A percentile compares a stretch with the other conserved stretches of the same genome.
These are phyloP conservation scores for Coffea eugenioides DNA, from an alignment of 257 asterid genomes.

Conservation along the genomic window DNA sequence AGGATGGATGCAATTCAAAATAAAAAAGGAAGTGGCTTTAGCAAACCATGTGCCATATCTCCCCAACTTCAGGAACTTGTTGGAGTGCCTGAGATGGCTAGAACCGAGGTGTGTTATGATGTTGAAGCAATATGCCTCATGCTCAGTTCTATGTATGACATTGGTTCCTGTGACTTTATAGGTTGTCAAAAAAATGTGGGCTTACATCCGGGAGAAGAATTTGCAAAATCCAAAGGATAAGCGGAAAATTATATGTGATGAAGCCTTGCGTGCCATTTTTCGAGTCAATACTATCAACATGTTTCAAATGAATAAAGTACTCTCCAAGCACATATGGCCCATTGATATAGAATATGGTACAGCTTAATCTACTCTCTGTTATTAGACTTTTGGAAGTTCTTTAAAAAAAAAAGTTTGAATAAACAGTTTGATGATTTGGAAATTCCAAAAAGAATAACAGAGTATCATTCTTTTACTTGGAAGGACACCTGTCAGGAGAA, in stretches of 20 bases:
- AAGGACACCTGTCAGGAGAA: no score
- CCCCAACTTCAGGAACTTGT: slow-evolving; percentile 46
- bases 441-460: no score
- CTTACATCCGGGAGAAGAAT: slow-evolving; percentile 40
- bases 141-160: background rate
- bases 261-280: slow-evolving; percentile 34
- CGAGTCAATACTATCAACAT: slow-evolving; percentile 38
- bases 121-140: background rate
- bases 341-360: slow-evolving; percentile 32
- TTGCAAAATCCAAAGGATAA: slow-evolving; percentile 45
- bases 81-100: slow-evolving; percentile 39
- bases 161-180: slow-evolving; percentile 18
- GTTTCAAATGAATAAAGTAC: slow-evolving; percentile 45
- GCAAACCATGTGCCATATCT: slow-evolving; percentile 43
- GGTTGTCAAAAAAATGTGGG: slow-evolving; percentile 56
- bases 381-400: background rate
- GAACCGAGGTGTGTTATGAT: slow-evolving; percentile 42
- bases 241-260: slow-evolving; percentile 43
- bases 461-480: no score
- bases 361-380: background rate
- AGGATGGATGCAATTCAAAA: slow-evolving; percentile 23
- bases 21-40: slow-evolving; percentile 37
- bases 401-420: background rate
- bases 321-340: slow-evolving; percentile 52
- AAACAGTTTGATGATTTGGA: no score